Conservation (phyloP, 208 protist species). For the Crithidia expoeki region DNA sequence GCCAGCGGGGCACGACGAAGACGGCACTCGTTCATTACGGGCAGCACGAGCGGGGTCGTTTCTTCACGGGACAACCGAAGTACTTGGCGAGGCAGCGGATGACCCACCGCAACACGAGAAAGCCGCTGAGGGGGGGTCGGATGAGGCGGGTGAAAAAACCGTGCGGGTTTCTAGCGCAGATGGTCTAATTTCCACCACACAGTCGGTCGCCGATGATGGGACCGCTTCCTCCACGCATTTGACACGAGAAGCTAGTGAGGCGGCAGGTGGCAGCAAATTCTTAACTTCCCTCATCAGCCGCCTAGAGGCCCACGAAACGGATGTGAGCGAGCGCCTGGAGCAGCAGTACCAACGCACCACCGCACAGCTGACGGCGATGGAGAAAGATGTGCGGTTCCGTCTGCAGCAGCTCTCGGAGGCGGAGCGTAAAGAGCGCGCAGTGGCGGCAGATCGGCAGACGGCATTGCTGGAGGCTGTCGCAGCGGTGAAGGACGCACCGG, state of each 20-base stretch:
- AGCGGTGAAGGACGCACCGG: slow-evolving; percentile 18
- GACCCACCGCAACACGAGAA: too few species aligned
- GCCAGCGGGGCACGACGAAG: too few species aligned
- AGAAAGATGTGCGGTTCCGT: slow-evolving; percentile 54
- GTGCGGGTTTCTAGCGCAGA: too few species aligned
- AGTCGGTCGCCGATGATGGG: background rate
- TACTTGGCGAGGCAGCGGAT: too few species aligned
- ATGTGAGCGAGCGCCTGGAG: slow-evolving; percentile 58
- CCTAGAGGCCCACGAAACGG: slow-evolving; percentile 57
- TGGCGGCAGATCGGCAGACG: slow-evolving; percentile 25
- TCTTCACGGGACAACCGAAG: too few species aligned
- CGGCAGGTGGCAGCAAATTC: slow-evolving; percentile 43
- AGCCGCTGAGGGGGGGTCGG: too few species aligned
- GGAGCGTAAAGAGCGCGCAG: slow-evolving; percentile 29
- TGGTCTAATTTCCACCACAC: background rate
- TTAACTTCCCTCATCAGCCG: slow-evolving; percentile 47
- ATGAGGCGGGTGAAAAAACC: background rate
- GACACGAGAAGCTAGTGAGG: slow-evolving; percentile 23
- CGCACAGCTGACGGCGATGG: slow-evolving; percentile 39
- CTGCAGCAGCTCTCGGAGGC: slow-evolving; percentile 41
- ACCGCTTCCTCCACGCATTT: background rate
- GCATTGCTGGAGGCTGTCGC: slow-evolving; percentile 29
- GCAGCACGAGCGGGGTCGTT: too few species aligned
- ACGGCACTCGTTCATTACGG: too few species aligned
- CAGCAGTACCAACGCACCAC: slow-evolving; percentile 57